phyloP scores from a whole-genome alignment of 2,329 filamentous ascomycete species.

The Thielaviopsis ethacetica region DNA sequence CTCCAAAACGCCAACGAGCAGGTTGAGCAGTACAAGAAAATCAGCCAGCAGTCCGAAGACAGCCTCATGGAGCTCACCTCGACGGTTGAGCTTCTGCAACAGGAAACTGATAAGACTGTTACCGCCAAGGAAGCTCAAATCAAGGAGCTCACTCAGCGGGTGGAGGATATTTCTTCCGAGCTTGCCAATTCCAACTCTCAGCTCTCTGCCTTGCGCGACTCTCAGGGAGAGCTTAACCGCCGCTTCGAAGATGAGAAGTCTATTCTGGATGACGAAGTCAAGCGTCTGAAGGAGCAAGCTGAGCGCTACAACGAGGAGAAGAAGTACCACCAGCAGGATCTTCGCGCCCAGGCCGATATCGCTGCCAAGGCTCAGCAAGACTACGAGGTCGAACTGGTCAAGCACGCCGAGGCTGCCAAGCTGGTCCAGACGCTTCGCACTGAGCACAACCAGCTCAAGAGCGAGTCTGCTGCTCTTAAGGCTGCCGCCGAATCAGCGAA shows the following conservation, averaged over 20 bases:
- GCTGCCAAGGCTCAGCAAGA: slow-evolving; percentile 85
- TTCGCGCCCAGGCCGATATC: slow-evolving; percentile 86
- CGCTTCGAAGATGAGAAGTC: slow-evolving; percentile 70
- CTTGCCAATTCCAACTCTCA: slow-evolving; percentile 69
- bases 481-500: slow-evolving; percentile 78
- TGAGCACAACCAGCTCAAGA: slow-evolving; percentile 70
- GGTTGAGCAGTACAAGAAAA: slow-evolving; percentile 73
- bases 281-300: slow-evolving; percentile 67
- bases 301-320: slow-evolving; percentile 65
- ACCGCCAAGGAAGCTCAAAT: slow-evolving; percentile 66
- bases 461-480: slow-evolving; percentile 56
- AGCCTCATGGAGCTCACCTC: slow-evolving; percentile 63
- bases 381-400: slow-evolving; percentile 86
- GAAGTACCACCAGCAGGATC: slow-evolving; percentile 75
- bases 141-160: slow-evolving; percentile 63
- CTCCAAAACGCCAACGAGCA: slow-evolving; percentile 68
- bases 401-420: slow-evolving; percentile 90
- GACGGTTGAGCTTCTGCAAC: slow-evolving; percentile 72
- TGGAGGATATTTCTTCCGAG: slow-evolving; percentile 72
- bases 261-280: slow-evolving; percentile 61
- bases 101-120: slow-evolving; percentile 64
- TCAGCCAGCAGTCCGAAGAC: slow-evolving; percentile 78
- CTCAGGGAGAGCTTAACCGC: slow-evolving; percentile 57
- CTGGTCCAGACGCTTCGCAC: slow-evolving; percentile 60
- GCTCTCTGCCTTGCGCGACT: slow-evolving; percentile 61